Conservation (phyloP, 2,329 filamentous ascomycete genomes). For the Chaetomium globosum region DNA sequence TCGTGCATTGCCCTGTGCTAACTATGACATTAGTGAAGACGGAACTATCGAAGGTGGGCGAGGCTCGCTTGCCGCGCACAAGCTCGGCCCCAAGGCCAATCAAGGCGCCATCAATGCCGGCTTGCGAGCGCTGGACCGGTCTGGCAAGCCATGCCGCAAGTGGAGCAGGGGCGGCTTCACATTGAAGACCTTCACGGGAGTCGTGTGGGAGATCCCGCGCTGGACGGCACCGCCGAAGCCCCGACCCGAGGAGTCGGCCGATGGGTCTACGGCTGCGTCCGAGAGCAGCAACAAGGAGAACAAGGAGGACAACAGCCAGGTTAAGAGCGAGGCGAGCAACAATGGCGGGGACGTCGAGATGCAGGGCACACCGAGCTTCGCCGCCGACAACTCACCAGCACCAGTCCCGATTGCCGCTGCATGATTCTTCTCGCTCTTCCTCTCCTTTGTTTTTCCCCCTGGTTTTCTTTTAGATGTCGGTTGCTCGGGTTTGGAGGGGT, state of each 20-base stretch:
- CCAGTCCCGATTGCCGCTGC: slow-evolving; percentile 30
- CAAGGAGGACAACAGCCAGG: slow-evolving; percentile 56
- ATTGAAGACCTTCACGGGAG: slow-evolving; percentile 90
- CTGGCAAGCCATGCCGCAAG: slow-evolving; percentile 86
- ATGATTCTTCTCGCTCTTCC: slow-evolving; percentile 14
- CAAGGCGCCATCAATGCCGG: slow-evolving; percentile 97
- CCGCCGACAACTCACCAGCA: slow-evolving; percentile 56
- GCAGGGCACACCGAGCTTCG: slow-evolving; percentile 54
- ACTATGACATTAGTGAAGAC: slow-evolving; percentile 56
- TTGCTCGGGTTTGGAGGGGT: slow-evolving; percentile 1
- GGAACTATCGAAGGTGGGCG: slow-evolving; percentile 61
- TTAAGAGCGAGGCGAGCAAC: slow-evolving; percentile 53
- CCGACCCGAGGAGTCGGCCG: slow-evolving; percentile 49
- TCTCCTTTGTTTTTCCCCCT: not conserved
- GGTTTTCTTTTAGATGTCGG: slow-evolving; percentile 3
- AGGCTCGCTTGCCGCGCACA: slow-evolving; percentile 63
- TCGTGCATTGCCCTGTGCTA: slow-evolving; percentile 34
- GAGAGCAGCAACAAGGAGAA: slow-evolving; percentile 64
- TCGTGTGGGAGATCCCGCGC: slow-evolving; percentile 76
- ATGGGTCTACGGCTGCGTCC: slow-evolving; percentile 52
- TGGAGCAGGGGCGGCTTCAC: slow-evolving; percentile 83
- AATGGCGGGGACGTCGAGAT: slow-evolving; percentile 56
- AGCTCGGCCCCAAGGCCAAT: slow-evolving; percentile 94
- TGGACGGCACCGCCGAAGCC: slow-evolving; percentile 76
- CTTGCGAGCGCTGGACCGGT: slow-evolving; percentile 88